A percentile compares a stretch with the other conserved stretches of the same genome.
phyloP scores from a whole-genome alignment of 768 basidiomycete genomes.

The Exidia glandulosa region DNA sequence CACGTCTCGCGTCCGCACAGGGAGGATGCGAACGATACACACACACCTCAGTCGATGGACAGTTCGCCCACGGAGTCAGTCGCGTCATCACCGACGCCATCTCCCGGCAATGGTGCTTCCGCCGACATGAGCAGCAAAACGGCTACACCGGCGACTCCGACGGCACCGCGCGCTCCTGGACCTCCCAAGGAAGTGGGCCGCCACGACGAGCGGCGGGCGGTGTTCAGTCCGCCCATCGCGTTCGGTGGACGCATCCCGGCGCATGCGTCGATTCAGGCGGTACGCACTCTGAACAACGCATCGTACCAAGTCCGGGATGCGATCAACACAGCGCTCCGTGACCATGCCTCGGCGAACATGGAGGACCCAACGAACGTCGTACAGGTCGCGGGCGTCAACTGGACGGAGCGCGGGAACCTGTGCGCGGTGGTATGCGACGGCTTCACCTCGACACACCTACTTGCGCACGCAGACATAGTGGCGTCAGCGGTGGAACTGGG shows the following conservation, averaged over 20 bases:
- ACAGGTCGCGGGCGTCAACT: not conserved
- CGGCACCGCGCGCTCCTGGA: too few relatives aligned
- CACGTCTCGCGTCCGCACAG: too few relatives aligned
- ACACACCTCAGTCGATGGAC: too few relatives aligned
- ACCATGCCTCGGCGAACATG: not conserved
- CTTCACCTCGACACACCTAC: not conserved
- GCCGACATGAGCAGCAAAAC: not conserved
- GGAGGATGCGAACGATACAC: too few relatives aligned
- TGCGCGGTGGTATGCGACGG: not conserved
- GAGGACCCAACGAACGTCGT: not conserved
- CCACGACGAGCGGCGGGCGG: not conserved
- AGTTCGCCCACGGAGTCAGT: too few relatives aligned
- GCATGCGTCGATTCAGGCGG: not conserved
- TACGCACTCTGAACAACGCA: not conserved
- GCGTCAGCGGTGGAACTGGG: not conserved
- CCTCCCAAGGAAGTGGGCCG: not conserved
- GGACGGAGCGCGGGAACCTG: not conserved
- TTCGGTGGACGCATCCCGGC: not conserved
- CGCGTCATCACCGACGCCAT: too few relatives aligned
- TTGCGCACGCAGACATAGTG: not conserved
- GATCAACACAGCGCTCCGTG: not conserved
- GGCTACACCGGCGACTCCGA: too few relatives aligned
- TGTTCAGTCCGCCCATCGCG: not conserved
- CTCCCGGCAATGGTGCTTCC: too few relatives aligned
- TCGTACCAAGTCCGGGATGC: not conserved